Conservation (phyloP, 345 rosid species). For the Barbarea vulgaris region DNA sequence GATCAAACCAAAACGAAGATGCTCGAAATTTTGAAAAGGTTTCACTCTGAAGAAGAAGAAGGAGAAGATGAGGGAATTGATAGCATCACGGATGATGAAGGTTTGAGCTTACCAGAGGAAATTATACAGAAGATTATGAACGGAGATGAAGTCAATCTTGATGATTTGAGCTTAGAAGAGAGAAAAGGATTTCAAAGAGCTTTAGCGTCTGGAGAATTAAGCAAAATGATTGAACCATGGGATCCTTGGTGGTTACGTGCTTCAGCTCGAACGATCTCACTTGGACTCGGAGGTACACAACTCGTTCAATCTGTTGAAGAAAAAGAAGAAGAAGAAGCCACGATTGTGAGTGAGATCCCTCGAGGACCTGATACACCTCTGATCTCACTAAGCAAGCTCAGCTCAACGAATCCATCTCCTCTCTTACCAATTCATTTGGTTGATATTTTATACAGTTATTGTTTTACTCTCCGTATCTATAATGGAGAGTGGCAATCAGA, state of each 20-base stretch:
- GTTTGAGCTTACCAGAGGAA: constrained; percentile 62
- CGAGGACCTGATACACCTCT: constrained; percentile 71
- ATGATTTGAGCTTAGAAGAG: constrained; percentile 76
- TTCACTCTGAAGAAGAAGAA: constrained; percentile 69
- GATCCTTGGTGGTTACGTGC: constrained; percentile 95
- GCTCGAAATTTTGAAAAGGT: constrained; percentile 75
- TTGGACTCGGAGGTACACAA: constrained; percentile 62
- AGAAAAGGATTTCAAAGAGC: constrained; percentile 82
- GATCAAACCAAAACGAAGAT: constrained; percentile 69
- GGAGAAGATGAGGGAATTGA: constrained; percentile 54
- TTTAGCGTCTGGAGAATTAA: constrained; percentile 82
- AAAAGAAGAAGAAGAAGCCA: constrained; percentile 8
- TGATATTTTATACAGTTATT: constrained; percentile 71
- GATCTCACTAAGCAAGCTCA: constrained; percentile 57
- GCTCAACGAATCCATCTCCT: constrained; percentile 69
- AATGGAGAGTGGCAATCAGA: constrained; percentile 91
- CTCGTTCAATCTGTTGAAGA: constrained; percentile 57
- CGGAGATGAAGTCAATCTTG: constrained; percentile 61
- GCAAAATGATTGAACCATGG: constrained; percentile 91
- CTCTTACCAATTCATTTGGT: constrained; percentile 71
- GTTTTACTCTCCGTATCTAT: constrained; percentile 80
- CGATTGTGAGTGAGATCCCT: constrained; percentile 58
- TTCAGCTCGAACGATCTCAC: constrained; percentile 62
- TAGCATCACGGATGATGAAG: constrained; percentile 44
- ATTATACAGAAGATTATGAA: constrained; percentile 62